Evolutionary conservation across 495 filamentous ascomycete genomes (phyloP).

Genomic region (Aspergillus egyptiacus): DNA sequence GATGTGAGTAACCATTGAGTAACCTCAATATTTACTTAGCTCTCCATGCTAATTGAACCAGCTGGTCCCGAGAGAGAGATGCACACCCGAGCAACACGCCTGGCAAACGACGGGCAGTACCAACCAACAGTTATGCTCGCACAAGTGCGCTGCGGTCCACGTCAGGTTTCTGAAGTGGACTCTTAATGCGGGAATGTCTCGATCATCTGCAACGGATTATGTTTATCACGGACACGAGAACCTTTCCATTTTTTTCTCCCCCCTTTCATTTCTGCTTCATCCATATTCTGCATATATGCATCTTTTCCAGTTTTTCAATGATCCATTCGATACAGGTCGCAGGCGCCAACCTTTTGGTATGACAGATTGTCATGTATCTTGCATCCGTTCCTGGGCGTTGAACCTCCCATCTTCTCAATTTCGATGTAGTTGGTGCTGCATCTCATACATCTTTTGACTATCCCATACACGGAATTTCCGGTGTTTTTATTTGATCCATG

Average conservation of each 20-base stretch:
- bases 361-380: conserved; percentile 18
- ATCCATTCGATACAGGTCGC: conserved; percentile 28
- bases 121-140: conserved; percentile 32
- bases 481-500: background rate
- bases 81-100: conserved; percentile 17
- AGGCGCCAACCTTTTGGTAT: conserved; percentile 27
- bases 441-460: conserved; percentile 1
- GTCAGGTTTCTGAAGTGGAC: conserved; percentile 26
- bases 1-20: conserved; percentile 54
- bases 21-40: background rate
- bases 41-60: conserved; percentile 23
- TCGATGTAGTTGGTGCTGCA: conserved; percentile 6
- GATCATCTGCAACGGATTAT: too few relatives aligned
- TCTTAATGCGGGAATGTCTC: conserved; percentile 2
- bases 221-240: too few relatives aligned
- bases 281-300: conserved; percentile 17
- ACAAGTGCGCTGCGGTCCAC: conserved; percentile 43
- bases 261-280: background rate
- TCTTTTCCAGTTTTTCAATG: conserved; percentile 10
- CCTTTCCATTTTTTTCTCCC: conserved; percentile 4
- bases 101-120: conserved; percentile 23
- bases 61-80: conserved; percentile 38
- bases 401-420: conserved; percentile 11
- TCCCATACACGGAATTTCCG: conserved; percentile 11
- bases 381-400: conserved; percentile 10